A percentile compares a stretch with the other conserved stretches of the same genome.
Evolutionary conservation across 2,329 filamentous ascomycete genomes (phyloP).

Genomic region (Apiospora pterosperma): DNA sequence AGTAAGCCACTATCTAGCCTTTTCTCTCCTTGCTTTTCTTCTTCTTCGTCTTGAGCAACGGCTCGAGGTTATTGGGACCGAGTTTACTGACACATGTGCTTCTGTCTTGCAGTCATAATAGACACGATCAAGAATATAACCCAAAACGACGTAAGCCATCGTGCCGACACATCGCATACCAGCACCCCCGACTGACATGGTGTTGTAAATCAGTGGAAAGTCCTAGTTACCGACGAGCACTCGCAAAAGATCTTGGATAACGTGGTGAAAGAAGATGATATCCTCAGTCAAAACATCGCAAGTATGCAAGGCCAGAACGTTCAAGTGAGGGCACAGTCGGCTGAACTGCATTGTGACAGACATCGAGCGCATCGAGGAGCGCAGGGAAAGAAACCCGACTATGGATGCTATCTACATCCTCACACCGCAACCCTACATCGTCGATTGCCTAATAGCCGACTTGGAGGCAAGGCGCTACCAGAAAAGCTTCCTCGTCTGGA

Average conservation of each 20-base stretch:
- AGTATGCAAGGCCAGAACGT: conserved; percentile 53
- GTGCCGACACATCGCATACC: neutral
- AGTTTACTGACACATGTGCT: neutral
- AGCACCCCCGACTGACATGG: conserved; percentile 12
- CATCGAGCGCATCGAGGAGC: conserved; percentile 90
- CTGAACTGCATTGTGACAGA: conserved; percentile 49
- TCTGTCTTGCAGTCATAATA: conserved; percentile 57
- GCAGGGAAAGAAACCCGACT: conserved; percentile 74
- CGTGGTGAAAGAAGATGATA: conserved; percentile 91
- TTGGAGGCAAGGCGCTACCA: conserved; percentile 82
- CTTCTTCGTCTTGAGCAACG: neutral
- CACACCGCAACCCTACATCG: conserved; percentile 79
- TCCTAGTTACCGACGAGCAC: conserved; percentile 81
- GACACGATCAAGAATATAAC: conserved; percentile 74
- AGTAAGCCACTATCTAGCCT: conserved; percentile 48
- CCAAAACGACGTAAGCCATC: conserved; percentile 67
- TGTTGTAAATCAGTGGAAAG: conserved; percentile 74
- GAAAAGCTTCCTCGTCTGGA: conserved; percentile 82
- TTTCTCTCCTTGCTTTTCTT: neutral
- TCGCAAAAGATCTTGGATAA: conserved; percentile 87
- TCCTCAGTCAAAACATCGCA: conserved; percentile 93
- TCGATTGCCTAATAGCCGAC: conserved; percentile 92
- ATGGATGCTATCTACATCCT: conserved; percentile 96
- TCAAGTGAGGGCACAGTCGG: neutral
- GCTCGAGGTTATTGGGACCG: neutral